Evolutionary conservation across 192 early-diverging fungal species (phyloP), one percentile per base, ranked within the genome.

Genomic region (Gamsiella multidivaricata): DNA sequence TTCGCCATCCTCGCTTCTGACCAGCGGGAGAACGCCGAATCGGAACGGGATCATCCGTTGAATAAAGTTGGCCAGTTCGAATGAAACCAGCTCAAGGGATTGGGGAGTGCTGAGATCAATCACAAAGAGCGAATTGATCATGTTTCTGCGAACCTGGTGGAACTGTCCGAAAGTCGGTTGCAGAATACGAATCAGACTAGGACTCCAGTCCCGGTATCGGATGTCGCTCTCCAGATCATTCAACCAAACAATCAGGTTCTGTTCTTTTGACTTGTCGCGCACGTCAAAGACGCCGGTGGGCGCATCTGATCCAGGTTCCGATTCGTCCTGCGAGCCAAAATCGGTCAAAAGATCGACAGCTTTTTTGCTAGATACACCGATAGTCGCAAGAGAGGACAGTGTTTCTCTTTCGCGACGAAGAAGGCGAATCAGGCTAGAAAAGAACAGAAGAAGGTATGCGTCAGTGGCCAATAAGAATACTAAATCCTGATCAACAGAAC

Each of bases 141-240:
- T 39, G 70, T 99, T 99, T 60, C 84, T 86, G n/a, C 90, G 84
- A 29, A 98, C 45, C 25, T 86, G 86, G 55, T 89, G 86, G 41
- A 97, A 73, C 81, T 94, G 93, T 2, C 92, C 90, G 49, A 84
- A 91, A 0, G 68, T 39, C 5, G 93, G 89, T 25, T 83, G 89
- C 41, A 88, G 41, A 5, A 97, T 60, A 84, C 87, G 60, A 32
- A 50, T 33, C 14, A 69, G 25, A 20, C n/a, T 49, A 7, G 66
- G 31, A 11, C 20, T 41, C 92, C 92, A 97, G 28, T 66, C 50
- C 2, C 79, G 61, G 78, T 98, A 99, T 15, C 90, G 84, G 0
- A 60, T 46, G 65, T 99, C 97, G 18, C 83, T 91, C 64, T 94
- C 95, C 22, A 99, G 79, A 78, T 99, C 93, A 74, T 98, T 99